A percentile compares a stretch with the other conserved stretches of the same genome.
Conservation (phyloP, 2,329 filamentous ascomycete species). For the Zymoseptoria pseudotritici region DNA sequence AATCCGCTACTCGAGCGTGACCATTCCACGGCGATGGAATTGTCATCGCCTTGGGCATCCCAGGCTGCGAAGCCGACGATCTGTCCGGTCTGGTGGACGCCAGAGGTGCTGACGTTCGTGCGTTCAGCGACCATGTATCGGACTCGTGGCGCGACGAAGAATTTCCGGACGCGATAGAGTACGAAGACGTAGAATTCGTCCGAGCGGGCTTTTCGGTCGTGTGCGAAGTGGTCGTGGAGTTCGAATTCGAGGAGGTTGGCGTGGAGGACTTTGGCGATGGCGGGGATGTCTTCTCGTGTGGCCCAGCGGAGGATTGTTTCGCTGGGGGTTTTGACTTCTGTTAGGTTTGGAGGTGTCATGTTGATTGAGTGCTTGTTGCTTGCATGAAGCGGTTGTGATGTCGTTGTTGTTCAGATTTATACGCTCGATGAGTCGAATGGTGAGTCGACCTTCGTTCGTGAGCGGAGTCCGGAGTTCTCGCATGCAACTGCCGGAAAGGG, state of each 20-base stretch:
- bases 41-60: constrained; percentile 11
- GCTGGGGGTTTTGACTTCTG: neutral
- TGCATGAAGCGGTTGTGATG: neutral
- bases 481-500: too few species aligned
- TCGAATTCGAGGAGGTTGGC: constrained; percentile 7
- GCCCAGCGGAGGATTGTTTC: constrained; percentile 14
- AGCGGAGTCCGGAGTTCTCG: neutral
- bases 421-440: neutral
- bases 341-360: neutral
- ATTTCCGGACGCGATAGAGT: constrained; percentile 10
- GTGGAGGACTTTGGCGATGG: constrained; percentile 5
- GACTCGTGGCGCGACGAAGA: constrained; percentile 11
- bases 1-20: constrained; percentile 2
- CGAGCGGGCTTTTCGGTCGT: constrained; percentile 2
- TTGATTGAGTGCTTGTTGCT: neutral
- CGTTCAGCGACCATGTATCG: constrained; percentile 17
- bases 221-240: constrained; percentile 15
- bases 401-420: too few species aligned
- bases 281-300: constrained; percentile 11
- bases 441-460: neutral
- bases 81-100: constrained; percentile 4
- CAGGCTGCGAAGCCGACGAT: constrained; percentile 15
- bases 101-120: neutral
- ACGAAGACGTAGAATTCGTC: constrained; percentile 14
- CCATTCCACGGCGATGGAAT: constrained; percentile 10